Evolutionary conservation across 1,284 basidiomycete genomes (phyloP).

Genomic region (Tranzscheliella williamsii): DNA sequence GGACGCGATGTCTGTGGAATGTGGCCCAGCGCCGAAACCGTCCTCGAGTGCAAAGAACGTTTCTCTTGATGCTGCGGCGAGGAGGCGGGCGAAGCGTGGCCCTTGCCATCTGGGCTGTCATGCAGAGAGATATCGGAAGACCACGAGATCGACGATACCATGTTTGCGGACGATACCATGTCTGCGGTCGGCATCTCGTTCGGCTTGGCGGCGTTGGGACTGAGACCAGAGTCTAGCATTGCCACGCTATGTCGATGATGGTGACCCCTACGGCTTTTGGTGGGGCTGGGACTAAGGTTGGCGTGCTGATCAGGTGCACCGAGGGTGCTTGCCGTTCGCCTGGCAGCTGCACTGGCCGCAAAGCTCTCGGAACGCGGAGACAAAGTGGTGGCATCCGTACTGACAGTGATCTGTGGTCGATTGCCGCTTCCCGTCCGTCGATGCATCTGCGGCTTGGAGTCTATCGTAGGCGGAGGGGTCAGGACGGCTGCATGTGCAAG

Average conservation of each 20-base stretch:
- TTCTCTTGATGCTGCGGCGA: slow-evolving; percentile 11
- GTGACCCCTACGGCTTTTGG: slow-evolving; percentile 40
- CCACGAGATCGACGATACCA: slow-evolving; percentile 18
- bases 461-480: not conserved
- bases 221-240: slow-evolving; percentile 30
- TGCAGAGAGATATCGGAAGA: slow-evolving; percentile 11
- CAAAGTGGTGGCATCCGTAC: slow-evolving; percentile 25
- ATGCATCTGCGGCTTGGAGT: slow-evolving; percentile 2
- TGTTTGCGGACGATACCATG: slow-evolving; percentile 32
- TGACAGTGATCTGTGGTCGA: slow-evolving; percentile 41
- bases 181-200: slow-evolving; percentile 5
- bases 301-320: slow-evolving; percentile 3
- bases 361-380: slow-evolving; percentile 35
- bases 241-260: slow-evolving; percentile 49
- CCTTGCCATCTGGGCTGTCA: not conserved
- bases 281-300: slow-evolving; percentile 39
- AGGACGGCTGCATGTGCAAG: not conserved
- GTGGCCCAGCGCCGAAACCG: slow-evolving; percentile 43
- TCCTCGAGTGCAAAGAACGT: slow-evolving; percentile 20
- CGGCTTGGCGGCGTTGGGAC: slow-evolving; percentile 11
- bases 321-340: slow-evolving; percentile 5
- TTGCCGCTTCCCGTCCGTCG: slow-evolving; percentile 26
- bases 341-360: slow-evolving; percentile 7
- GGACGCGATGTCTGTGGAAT: slow-evolving; percentile 61
- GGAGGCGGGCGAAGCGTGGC: slow-evolving; percentile 1